Evolutionary conservation across 2,329 filamentous ascomycete genomes (phyloP), one percentile per base, ranked within the genome.

Genomic region (Ceratocystiopsis brevicomis): DNA sequence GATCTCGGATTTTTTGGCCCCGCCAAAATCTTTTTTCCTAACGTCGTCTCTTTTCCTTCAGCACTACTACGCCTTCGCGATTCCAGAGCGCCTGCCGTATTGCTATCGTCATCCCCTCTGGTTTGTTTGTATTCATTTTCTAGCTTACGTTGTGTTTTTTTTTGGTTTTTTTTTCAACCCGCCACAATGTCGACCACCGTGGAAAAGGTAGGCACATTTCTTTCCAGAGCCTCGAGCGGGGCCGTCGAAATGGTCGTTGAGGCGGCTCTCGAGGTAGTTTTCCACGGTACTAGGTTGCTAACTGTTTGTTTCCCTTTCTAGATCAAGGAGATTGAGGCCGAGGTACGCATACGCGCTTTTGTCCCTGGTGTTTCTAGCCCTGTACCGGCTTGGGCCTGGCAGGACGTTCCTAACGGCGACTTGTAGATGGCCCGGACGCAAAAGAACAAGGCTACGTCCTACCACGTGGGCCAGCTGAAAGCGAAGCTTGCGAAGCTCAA

Each of bases 401-500:
- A 6, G 8, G 25, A 30, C 8, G 25, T 30, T 11, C 2, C 25
- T 30, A 30, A 30, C 25, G 25, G 6, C 25, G 25, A 30, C 2
- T 30, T 30, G 53, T 51, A 88, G 79, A 95, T 95, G 88, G 84
- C 86, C 68, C 75, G 75, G 65, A 95, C 87, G 57, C 87, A 96
- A 63, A 95, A 95, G 68, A 95, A 95, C 65, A 95, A 95, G 68
- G 82, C 81, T 43, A 94, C 86, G 13, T 87, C 85, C 40, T 94
- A 78, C 62, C 87, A 95, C 72, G 68, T 95, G 62, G 86, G 84
- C 63, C 88, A 96, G 65, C 68, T 98, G 53, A 98, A 98, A 66
- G 90, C 90, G 51, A 98, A 98, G 65, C 76, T 98, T 57, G 88
- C 90, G 40, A 98, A 98, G 68, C 71, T 98, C 56, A 96, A 95